These are phyloP conservation scores for Leishmania major DNA, from an alignment of 208 protist genomes.

Conservation along the genomic window DNA sequence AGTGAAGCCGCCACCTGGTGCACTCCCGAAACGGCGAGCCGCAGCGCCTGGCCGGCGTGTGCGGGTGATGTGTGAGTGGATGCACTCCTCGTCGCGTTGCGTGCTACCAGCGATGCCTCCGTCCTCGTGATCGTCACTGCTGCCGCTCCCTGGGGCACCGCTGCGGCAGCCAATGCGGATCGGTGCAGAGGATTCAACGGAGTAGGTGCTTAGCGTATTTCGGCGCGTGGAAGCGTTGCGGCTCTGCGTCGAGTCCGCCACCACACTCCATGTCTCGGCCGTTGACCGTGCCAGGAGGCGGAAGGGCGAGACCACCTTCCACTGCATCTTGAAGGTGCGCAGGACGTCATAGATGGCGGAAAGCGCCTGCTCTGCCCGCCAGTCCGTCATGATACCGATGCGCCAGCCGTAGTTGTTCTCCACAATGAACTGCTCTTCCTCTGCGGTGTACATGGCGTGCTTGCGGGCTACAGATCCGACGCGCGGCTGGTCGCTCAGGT, in stretches of 20 bases:
- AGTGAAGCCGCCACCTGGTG: not conserved
- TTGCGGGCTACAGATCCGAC: conserved; percentile 82
- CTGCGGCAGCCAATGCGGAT: conserved; percentile 29
- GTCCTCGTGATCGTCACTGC: conserved; percentile 28
- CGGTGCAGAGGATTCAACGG: conserved; percentile 23
- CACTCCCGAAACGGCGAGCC: conserved; percentile 17
- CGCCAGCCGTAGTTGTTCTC: conserved; percentile 87
- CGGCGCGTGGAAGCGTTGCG: not conserved
- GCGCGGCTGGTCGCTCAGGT: conserved; percentile 54
- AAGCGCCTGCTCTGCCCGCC: conserved; percentile 48
- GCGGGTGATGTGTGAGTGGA: conserved; percentile 11
- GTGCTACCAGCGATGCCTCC: conserved; percentile 23
- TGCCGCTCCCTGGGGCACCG: conserved; percentile 4
- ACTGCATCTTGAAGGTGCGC: conserved; percentile 72
- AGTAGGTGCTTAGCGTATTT: not conserved
- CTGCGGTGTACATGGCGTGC: conserved; percentile 70
- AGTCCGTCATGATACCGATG: conserved; percentile 90
- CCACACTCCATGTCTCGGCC: conserved; percentile 47
- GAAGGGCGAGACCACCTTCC: conserved; percentile 84
- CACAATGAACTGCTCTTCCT: conserved; percentile 84
- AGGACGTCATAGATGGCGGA: conserved; percentile 69
- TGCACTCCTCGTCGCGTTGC: conserved; percentile 23
- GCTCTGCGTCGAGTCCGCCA: conserved; percentile 24
- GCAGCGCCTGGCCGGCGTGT: conserved; percentile 13
- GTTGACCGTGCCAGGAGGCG: conserved; percentile 68